phyloP scores from a whole-genome alignment of 2,329 filamentous ascomycete species.

The Hortaea werneckii region DNA sequence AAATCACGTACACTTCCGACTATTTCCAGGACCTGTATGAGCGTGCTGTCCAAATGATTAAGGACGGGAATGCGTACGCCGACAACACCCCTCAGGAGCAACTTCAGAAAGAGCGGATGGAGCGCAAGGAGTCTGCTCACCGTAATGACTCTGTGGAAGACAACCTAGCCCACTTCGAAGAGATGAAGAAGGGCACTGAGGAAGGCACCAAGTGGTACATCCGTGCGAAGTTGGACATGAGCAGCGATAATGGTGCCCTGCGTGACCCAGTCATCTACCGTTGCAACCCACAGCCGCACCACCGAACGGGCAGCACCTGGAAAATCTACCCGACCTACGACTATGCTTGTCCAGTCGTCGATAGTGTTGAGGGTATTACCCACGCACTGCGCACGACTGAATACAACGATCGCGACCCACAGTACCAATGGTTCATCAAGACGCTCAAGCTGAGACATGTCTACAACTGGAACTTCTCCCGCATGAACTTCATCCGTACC shows the following conservation, averaged over 20 bases:
- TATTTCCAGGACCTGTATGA: slow-evolving; percentile 92
- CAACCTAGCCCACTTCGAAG: slow-evolving; percentile 74
- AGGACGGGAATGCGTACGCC: slow-evolving; percentile 79
- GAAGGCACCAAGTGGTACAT: slow-evolving; percentile 83
- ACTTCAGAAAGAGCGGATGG: slow-evolving; percentile 75
- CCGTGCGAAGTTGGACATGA: slow-evolving; percentile 82
- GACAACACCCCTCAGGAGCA: slow-evolving; percentile 87
- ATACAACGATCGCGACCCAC: slow-evolving; percentile 77
- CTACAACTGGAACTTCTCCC: slow-evolving; percentile 75
- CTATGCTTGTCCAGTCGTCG: slow-evolving; percentile 73
- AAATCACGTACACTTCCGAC: slow-evolving; percentile 82
- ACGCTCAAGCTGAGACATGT: slow-evolving; percentile 64
- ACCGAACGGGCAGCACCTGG: slow-evolving; percentile 69
- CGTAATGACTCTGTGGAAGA: slow-evolving; percentile 73
- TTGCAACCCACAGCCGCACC: slow-evolving; percentile 66
- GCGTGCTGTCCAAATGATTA: slow-evolving; percentile 73
- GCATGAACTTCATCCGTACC: slow-evolving; percentile 75
- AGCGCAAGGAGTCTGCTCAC: slow-evolving; percentile 70
- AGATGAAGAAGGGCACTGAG: slow-evolving; percentile 80
- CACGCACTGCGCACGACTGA: slow-evolving; percentile 76
- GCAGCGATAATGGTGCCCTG: slow-evolving; percentile 91
- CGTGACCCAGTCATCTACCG: slow-evolving; percentile 96
- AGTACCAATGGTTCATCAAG: slow-evolving; percentile 78
- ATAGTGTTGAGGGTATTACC: slow-evolving; percentile 71
- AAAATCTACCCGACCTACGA: slow-evolving; percentile 86